Base-by-base conservation (phyloP, 2,329 filamentous ascomycete genomes). In the Sporothrix luriei region DNA sequence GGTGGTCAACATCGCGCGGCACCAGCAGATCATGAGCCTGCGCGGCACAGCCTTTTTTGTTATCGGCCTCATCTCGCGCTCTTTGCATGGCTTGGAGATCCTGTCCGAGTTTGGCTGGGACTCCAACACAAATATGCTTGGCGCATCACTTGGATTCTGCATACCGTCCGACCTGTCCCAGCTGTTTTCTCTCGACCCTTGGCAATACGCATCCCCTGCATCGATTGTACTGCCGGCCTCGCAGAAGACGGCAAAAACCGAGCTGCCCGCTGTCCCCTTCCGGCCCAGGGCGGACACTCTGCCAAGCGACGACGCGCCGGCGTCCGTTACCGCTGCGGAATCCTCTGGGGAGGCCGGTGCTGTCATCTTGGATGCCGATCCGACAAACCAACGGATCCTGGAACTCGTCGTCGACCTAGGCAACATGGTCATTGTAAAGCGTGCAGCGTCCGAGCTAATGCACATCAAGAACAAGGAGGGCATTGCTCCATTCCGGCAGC, bases 1-100 rank as follows among this genome's bases (percentile, higher is more conserved):
- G 72, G 94, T 99, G 72, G 88, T 98, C 61, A 85, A 88, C 73
- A 97, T 99, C 77, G 95, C 95, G 0, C 92, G 97, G 78, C 83
- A 84, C 38, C 94, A 95, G 54, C 89, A 94, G 74, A 91, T 99
- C 65, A 90, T 99, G 88, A 97, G 93, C 70, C 84, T 99, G 75
- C 87, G 96, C 57, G 95, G 96, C 49, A 99, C 96, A 0, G 95
- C 95, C 0, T 98, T 98, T 79, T 99, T 97, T 76, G 95, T 97
- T 0, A 82, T 99, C 0, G 95, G 95, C 0, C 82, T 99, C 70
- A 94, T 99, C 69, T 97, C 94, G 1, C 87, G 95, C 68, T 98
- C 94, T 66, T 85, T 93, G 10, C 94, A 97, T 76, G 95, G 95
- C 0, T 87, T 98, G 33, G 93, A 97, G 78, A 97, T 98, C 70